Evolutionary conservation across 2,329 filamentous ascomycete species (phyloP).

Genomic region (Penicillium sp.): DNA sequence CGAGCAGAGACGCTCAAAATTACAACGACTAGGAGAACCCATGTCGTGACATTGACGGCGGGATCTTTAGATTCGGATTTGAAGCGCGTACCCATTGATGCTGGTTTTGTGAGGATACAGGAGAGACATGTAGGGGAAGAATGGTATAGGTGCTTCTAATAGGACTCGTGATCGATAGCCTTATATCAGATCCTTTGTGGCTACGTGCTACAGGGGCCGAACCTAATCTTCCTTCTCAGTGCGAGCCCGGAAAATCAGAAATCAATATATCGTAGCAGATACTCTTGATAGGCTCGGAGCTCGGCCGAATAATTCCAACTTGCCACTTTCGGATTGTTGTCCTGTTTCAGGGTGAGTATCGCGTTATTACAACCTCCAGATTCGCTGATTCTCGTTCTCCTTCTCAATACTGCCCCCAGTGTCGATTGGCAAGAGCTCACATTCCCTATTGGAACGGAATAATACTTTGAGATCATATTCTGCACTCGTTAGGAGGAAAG

Average conservation of each 20-base stretch:
- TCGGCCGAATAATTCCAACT: not conserved
- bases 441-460: no score
- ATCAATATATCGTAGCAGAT: not conserved
- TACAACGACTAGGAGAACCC: slow-evolving; percentile 25
- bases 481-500: not conserved
- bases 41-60: slow-evolving; percentile 26
- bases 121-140: not conserved
- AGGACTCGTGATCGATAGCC: not conserved
- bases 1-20: slow-evolving; percentile 26
- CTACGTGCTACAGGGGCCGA: not conserved
- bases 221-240: not conserved
- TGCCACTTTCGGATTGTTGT: not conserved
- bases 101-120: not conserved
- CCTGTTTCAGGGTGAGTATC: slow-evolving; percentile 2
- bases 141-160: not conserved
- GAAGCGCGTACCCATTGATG: slow-evolving; percentile 26
- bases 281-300: not conserved
- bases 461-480: not conserved
- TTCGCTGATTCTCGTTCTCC: not conserved
- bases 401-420: no score
- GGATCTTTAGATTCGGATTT: slow-evolving; percentile 25
- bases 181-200: not conserved
- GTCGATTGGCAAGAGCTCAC: no score
- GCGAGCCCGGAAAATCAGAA: not conserved
- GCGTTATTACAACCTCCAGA: not conserved